Conservation (phyloP, 2,329 filamentous ascomycete species). For the Lecanoromycetidae sp. region DNA sequence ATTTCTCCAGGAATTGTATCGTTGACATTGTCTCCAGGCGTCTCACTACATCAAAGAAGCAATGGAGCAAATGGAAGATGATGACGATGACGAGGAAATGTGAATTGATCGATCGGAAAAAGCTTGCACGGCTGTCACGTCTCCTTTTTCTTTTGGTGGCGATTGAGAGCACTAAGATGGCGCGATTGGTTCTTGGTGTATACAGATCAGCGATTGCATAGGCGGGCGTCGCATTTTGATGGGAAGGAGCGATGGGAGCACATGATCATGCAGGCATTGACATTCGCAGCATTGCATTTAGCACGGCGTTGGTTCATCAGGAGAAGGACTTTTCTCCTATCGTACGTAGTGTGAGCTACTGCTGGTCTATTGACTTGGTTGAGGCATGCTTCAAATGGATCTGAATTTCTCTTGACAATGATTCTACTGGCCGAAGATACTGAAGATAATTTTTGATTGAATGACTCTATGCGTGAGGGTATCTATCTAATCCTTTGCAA, state of each 20-base stretch:
- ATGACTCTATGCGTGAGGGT: background rate
- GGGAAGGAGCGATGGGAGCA: background rate
- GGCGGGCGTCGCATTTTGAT: background rate
- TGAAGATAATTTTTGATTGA: no score
- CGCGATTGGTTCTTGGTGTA: background rate
- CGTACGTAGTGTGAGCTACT: no score
- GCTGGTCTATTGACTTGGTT: no score
- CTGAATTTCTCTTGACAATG: no score
- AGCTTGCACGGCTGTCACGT: background rate
- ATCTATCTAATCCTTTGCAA: no score
- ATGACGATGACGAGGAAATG: slow-evolving; percentile 44
- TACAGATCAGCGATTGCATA: background rate
- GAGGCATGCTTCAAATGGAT: no score
- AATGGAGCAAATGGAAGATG: slow-evolving; percentile 79
- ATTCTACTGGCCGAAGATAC: no score
- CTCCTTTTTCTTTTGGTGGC: background rate
- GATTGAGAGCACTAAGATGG: no score
- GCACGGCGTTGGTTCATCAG: slow-evolving; percentile 2
- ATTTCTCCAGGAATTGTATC: background rate
- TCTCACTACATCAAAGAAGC: slow-evolving; percentile 91
- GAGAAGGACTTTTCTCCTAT: no score
- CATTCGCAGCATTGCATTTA: background rate
- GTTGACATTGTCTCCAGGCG: slow-evolving; percentile 44
- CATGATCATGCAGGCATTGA: background rate
- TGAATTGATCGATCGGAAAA: background rate